Evolutionary conservation across 2,329 filamentous ascomycete genomes (phyloP).

Genomic region (Trichoderma afroharzianum): DNA sequence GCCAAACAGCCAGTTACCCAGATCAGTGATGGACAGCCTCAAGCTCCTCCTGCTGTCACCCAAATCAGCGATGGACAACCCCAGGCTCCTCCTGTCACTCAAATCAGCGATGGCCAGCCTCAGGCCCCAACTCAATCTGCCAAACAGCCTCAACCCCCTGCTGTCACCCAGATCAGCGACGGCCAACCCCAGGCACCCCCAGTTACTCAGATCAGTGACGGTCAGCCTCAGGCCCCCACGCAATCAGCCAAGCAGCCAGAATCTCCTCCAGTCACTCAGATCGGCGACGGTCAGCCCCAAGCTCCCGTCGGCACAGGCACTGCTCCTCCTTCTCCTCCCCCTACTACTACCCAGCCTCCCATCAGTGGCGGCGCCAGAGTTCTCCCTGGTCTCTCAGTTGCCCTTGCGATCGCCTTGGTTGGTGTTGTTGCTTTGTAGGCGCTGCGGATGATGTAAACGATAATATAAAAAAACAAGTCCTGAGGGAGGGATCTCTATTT

Average conservation of each 20-base stretch:
- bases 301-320: constrained; percentile 41
- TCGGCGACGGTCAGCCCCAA: constrained; percentile 47
- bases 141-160: constrained; percentile 48
- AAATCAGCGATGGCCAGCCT: constrained; percentile 47
- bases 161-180: constrained; percentile 49
- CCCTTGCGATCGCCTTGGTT: constrained; percentile 20
- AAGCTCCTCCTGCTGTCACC: constrained; percentile 30
- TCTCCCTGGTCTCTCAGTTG: constrained; percentile 15
- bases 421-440: constrained; percentile 23
- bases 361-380: constrained; percentile 16
- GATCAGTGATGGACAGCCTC: neutral
- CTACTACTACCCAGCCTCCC: neutral
- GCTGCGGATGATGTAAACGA: neutral
- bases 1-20: constrained; percentile 29
- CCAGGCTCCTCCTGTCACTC: constrained; percentile 20
- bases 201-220: constrained; percentile 31
- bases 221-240: constrained; percentile 20
- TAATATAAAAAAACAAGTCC: neutral
- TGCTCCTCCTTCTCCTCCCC: constrained; percentile 36
- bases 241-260: neutral
- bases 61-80: constrained; percentile 40
- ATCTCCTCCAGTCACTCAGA: constrained; percentile 41
- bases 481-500: neutral
- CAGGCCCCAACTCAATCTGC: too few species aligned
- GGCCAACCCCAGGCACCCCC: constrained; percentile 47